Conservation (phyloP, 148 eudicot genomes). For the Nyssa sinensis region DNA sequence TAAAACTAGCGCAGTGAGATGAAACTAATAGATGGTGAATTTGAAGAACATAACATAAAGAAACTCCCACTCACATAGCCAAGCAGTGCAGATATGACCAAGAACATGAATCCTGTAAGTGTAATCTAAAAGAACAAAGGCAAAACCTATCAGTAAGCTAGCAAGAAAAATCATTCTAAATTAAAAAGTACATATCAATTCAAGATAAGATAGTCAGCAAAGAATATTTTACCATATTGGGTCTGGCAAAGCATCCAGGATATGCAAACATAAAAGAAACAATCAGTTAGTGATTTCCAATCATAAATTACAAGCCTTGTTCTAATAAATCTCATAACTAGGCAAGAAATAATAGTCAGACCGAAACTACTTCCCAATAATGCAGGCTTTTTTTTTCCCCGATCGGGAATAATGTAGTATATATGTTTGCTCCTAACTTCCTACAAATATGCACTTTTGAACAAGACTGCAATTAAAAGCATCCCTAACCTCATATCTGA, state of each 20-base stretch:
- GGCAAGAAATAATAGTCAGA: neutral
- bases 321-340: neutral
- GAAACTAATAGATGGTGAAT: neutral
- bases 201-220: neutral
- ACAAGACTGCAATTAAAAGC: neutral
- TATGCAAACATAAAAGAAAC: constrained; percentile 22
- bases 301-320: neutral
- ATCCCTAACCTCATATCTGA: neutral
- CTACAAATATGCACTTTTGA: neutral
- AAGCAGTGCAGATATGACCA: constrained; percentile 70
- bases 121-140: constrained; percentile 53
- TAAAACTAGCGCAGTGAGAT: neutral
- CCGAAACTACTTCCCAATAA: constrained; percentile 1
- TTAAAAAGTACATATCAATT: neutral
- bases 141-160: constrained; percentile 2
- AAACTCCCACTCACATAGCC: constrained; percentile 56
- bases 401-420: too few relatives aligned
- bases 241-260: constrained; percentile 60
- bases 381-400: neutral
- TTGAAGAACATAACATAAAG: neutral
- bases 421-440: neutral
- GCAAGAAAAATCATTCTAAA: neutral
- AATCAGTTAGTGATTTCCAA: constrained; percentile 21
- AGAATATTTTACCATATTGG: constrained; percentile 65
- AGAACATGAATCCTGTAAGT: constrained; percentile 79